phyloP scores from a whole-genome alignment of 164 flowering plant species.

The Stephania cephalantha region DNA sequence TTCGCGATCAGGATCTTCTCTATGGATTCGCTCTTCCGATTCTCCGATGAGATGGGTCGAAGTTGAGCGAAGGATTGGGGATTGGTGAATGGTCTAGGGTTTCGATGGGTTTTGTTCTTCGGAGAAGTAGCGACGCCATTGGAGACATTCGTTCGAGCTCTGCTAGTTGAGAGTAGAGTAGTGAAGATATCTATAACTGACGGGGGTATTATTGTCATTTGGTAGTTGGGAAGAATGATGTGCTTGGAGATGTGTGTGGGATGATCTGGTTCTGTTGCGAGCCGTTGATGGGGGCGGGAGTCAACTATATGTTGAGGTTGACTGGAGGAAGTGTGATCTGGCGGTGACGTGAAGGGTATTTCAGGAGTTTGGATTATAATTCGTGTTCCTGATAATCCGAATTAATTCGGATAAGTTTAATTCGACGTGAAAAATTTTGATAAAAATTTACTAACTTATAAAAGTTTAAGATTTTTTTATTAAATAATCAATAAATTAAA shows the following conservation, averaged over 20 bases:
- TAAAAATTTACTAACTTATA: too few species aligned
- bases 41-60: slow-evolving; percentile 11
- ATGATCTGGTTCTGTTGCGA: neutral
- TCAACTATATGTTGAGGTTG: neutral
- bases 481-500: too few species aligned
- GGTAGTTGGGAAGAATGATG: neutral
- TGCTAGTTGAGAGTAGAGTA: neutral
- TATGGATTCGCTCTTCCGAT: slow-evolving; percentile 22
- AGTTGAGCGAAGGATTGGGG: neutral
- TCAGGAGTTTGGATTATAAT: too few species aligned
- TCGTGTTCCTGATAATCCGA: too few species aligned
- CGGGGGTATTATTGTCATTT: neutral
- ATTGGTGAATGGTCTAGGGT: neutral
- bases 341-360: neutral
- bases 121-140: slow-evolving; percentile 24
- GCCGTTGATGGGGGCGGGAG: neutral
- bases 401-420: too few species aligned
- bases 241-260: neutral
- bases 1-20: slow-evolving; percentile 90
- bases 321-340: neutral
- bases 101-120: slow-evolving; percentile 7
- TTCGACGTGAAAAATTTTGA: too few species aligned
- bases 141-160: slow-evolving; percentile 15
- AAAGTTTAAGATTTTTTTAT: too few species aligned
- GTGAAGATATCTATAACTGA: neutral